A percentile compares a stretch with the other conserved stretches of the same genome.
Conservation (phyloP, 805 yeast genomes). For the Suhomyces canberraensis region DNA sequence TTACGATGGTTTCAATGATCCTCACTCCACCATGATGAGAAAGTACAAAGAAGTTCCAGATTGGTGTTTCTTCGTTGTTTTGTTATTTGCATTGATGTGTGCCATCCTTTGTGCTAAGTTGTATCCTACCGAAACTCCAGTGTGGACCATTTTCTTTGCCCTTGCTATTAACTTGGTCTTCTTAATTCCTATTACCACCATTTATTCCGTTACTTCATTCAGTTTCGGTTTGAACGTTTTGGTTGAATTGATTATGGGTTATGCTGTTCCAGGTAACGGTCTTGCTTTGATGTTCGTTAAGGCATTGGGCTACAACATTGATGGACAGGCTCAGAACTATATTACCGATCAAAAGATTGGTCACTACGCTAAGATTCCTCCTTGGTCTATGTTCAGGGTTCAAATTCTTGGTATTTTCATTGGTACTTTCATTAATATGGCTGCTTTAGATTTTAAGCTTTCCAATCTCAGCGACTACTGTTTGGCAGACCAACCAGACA, state of each 20-base stretch:
- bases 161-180: conserved; percentile 20
- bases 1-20: conserved; percentile 32
- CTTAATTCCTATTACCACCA: conserved; percentile 17
- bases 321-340: conserved; percentile 28
- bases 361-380: conserved; percentile 20
- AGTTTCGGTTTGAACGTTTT: conserved; percentile 15
- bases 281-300: conserved; percentile 20
- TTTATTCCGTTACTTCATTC: conserved; percentile 15
- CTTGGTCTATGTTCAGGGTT: conserved; percentile 18
- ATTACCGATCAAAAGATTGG: conserved; percentile 37
- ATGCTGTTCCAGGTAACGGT: conserved; percentile 25
- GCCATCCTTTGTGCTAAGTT: conserved; percentile 29
- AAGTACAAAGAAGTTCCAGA: conserved; percentile 35
- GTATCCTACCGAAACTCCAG: conserved; percentile 21
- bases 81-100: conserved; percentile 16
- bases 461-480: conserved; percentile 38
- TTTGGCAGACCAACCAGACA: conserved; percentile 35
- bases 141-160: conserved; percentile 20
- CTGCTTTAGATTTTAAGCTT: conserved; percentile 27
- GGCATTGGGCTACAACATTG: conserved; percentile 24
- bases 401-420: conserved; percentile 26
- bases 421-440: conserved; percentile 23
- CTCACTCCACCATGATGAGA: conserved; percentile 31
- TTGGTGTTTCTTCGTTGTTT: conserved; percentile 24
- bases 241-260: conserved; percentile 21